Conservation (phyloP, 202 grass and related monocot genomes). For the Hordeum pubiflorum region DNA sequence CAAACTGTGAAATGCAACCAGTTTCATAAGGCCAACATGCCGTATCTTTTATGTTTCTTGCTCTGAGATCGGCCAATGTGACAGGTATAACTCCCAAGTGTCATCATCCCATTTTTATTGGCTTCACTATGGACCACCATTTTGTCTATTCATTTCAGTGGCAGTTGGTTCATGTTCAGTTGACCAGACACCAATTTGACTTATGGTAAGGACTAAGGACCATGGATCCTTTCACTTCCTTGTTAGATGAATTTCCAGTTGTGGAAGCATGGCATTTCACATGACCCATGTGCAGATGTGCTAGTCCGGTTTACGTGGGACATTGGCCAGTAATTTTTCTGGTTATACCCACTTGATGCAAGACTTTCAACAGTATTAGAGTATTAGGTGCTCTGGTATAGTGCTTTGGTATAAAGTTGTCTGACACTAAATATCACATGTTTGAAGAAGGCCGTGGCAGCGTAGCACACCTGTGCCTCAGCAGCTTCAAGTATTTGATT, state of each 20-base stretch:
- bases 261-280: not conserved
- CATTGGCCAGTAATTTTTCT: constrained; percentile 9
- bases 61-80: constrained; percentile 29
- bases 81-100: constrained; percentile 46
- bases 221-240: constrained; percentile 13
- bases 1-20: constrained; percentile 20
- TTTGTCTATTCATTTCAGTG: constrained; percentile 27
- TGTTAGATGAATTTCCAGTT: constrained; percentile 20
- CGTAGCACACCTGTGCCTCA: not conserved
- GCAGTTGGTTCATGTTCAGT: constrained; percentile 12
- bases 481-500: not conserved
- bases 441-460: constrained; percentile 5
- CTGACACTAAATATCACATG: constrained; percentile 18
- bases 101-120: constrained; percentile 26
- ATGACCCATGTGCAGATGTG: constrained; percentile 30
- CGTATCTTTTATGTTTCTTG: constrained; percentile 28
- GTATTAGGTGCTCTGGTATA: constrained; percentile 12
- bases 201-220: constrained; percentile 2
- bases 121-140: constrained; percentile 33
- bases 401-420: not conserved
- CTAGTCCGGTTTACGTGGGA: not conserved
- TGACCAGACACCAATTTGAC: constrained; percentile 36
- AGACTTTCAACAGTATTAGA: constrained; percentile 16
- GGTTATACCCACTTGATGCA: not conserved
- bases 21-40: constrained; percentile 13